These are phyloP conservation scores for Guadua angustifolia DNA, from an alignment of 176 grass and related monocot species.

Conservation along the genomic window DNA sequence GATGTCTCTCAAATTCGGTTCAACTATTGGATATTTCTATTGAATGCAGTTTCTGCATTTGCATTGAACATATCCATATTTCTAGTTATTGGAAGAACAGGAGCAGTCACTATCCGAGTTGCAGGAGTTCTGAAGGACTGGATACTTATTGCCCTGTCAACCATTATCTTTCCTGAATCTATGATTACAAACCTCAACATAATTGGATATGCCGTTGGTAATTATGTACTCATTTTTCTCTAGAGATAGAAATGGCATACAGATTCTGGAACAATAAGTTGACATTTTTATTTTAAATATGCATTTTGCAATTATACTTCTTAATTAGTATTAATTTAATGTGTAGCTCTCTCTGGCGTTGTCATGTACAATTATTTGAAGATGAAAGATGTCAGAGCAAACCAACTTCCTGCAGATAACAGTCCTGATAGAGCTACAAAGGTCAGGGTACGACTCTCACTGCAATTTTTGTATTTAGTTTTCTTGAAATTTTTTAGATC, in stretches of 20 bases:
- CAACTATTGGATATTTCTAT: slow-evolving; percentile 96
- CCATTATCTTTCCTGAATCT: slow-evolving; percentile 97
- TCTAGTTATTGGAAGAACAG: slow-evolving; percentile 97
- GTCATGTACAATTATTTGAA: slow-evolving; percentile 99
- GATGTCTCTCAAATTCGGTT: slow-evolving; percentile 86
- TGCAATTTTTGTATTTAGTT: background rate
- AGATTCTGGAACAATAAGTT: slow-evolving; percentile 28
- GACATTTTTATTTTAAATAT: slow-evolving; percentile 25
- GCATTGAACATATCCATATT: slow-evolving; percentile 99
- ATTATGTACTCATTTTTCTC: slow-evolving; percentile 35
- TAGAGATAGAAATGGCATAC: slow-evolving; percentile 23
- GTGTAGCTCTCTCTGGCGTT: slow-evolving; percentile 88
- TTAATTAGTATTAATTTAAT: slow-evolving; percentile 31
- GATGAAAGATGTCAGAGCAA: slow-evolving; percentile 86
- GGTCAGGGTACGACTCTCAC: slow-evolving; percentile 40
- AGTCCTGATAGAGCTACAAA: slow-evolving; percentile 69
- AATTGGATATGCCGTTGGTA: slow-evolving; percentile 98
- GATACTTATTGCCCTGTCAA: slow-evolving; percentile 98
- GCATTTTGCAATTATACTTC: slow-evolving; percentile 18
- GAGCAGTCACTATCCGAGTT: slow-evolving; percentile 95
- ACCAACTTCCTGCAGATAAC: slow-evolving; percentile 64
- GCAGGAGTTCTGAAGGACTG: slow-evolving; percentile 99
- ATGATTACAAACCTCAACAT: slow-evolving; percentile 96
- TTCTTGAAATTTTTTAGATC: background rate
- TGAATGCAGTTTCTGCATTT: slow-evolving; percentile 89